Base-by-base conservation (phyloP, 2,329 filamentous ascomycete genomes). In the Diaporthe nobilis region DNA sequence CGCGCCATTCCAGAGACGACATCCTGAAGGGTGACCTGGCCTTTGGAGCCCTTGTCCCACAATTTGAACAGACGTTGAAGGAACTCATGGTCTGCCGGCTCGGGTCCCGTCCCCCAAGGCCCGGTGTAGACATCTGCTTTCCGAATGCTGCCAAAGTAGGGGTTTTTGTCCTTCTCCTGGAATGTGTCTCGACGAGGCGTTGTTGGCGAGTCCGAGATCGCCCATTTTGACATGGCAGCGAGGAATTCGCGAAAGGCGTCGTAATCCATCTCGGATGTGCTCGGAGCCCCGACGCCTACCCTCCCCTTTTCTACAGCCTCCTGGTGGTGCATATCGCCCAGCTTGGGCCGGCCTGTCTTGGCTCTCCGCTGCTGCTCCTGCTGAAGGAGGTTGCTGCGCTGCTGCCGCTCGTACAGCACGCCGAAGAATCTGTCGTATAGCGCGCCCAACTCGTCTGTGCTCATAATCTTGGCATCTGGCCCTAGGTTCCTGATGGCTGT, bases 401-500 rank as follows among this genome's bases (percentile, higher is more conserved):
- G 95, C 83, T 98, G 94, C 72, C 95, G 92, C 83, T 98, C 96
- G 82, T 98, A 98, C 17, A 99, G 84, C 1, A 98, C 92, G 34
- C 92, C 93, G 82, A 98, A 98, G 84, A 98, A 99, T 57, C 95
- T 92, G 84, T 99, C 97, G 81, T 99, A 99, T 31, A 98, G 87
- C 55, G 95, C 94, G 42, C 95, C 94, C 5, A 99, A 89, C 81
- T 99, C 97, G 68, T 96, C 95, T 9, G 93, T 88, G 80, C 91
- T 95, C 47, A 99, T 87, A 72, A 96, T 91, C 85, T 98, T 99
- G 87, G 96, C 98, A 79, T 99, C 97, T 0, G 96, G 95, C 0
- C 97, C 97, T 37, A 99, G 90, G 80, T 99, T 99, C 49, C 97
- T 91, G 77, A 99, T 98, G 1, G 96, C 97, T 3, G 97, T 99